Evolutionary conservation across 169 alveolate genomes (phyloP).

Genomic region (Eimeria acervulina): DNA sequence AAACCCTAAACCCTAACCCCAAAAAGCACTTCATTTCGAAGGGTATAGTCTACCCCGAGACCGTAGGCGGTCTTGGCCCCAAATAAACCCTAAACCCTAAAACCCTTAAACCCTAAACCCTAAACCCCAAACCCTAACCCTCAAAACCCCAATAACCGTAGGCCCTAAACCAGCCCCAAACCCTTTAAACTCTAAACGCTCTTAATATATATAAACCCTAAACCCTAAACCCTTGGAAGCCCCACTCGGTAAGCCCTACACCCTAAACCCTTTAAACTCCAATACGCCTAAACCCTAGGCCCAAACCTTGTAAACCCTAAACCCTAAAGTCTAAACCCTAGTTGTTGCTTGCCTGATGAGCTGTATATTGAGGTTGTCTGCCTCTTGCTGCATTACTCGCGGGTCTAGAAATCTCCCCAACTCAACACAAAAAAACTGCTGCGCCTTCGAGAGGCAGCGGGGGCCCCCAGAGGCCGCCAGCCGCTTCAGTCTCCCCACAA

Average conservation of each 20-base stretch:
- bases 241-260: background rate
- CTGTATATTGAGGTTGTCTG: conserved; percentile 95
- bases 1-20: too few species aligned
- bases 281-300: background rate
- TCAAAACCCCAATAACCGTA: background rate
- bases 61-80: too few species aligned
- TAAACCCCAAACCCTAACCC: background rate
- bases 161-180: too few species aligned
- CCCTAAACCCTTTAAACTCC: too few species aligned
- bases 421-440: conserved; percentile 83
- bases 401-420: conserved; percentile 92
- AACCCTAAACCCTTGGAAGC: background rate
- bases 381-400: conserved; percentile 90
- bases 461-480: background rate
- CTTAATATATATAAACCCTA: background rate
- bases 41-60: too few species aligned
- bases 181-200: background rate
- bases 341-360: conserved; percentile 93
- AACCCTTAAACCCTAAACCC: background rate
- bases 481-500: background rate
- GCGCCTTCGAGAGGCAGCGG: too few species aligned
- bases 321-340: background rate
- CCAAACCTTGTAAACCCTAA: background rate
- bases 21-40: too few species aligned
- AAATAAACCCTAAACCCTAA: too few species aligned